Evolutionary conservation across 2,329 filamentous ascomycete species (phyloP).

Genomic region (Hirsutella rhossiliensis): DNA sequence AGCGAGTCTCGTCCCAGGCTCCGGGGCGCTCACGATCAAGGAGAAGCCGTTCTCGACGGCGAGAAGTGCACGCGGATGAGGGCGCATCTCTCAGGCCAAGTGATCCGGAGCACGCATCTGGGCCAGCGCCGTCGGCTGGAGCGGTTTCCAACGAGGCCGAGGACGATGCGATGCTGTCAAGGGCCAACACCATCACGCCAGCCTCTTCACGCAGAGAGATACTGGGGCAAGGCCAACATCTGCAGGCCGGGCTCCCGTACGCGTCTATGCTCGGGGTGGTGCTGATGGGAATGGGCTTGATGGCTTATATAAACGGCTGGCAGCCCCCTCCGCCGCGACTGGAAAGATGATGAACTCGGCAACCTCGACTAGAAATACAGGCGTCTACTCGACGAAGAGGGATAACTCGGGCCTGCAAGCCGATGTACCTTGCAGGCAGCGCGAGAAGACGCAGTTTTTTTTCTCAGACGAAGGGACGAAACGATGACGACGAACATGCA

Average conservation of each 20-base stretch:
- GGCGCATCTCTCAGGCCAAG: slow-evolving; percentile 4
- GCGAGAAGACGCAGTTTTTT: neutral
- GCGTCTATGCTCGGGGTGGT: slow-evolving; percentile 76
- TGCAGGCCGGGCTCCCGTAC: slow-evolving; percentile 53
- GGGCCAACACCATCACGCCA: slow-evolving; percentile 37
- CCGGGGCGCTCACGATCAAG: slow-evolving; percentile 25
- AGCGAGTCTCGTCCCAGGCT: slow-evolving; percentile 29
- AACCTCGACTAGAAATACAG: neutral
- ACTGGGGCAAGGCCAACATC: slow-evolving; percentile 28
- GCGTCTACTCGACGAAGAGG: neutral
- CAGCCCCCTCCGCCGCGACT: slow-evolving; percentile 30
- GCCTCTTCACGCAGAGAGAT: slow-evolving; percentile 25
- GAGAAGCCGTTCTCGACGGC: slow-evolving; percentile 4
- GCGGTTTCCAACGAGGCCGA: slow-evolving; percentile 16
- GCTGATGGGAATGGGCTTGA: slow-evolving; percentile 67
- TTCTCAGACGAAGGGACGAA: slow-evolving; percentile 6
- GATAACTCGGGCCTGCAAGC: neutral
- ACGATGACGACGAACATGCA: slow-evolving; percentile 6
- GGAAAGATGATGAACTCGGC: slow-evolving; percentile 15
- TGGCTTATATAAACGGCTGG: slow-evolving; percentile 82
- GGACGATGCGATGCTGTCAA: slow-evolving; percentile 31
- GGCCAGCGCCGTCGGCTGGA: neutral
- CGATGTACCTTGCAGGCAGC: neutral
- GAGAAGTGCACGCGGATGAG: slow-evolving; percentile 9
- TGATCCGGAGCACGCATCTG: neutral